Evolutionary conservation across 208 protist genomes (phyloP), one percentile per base, ranked within the genome.

Genomic region (Acanthamoeba castellanii): DNA sequence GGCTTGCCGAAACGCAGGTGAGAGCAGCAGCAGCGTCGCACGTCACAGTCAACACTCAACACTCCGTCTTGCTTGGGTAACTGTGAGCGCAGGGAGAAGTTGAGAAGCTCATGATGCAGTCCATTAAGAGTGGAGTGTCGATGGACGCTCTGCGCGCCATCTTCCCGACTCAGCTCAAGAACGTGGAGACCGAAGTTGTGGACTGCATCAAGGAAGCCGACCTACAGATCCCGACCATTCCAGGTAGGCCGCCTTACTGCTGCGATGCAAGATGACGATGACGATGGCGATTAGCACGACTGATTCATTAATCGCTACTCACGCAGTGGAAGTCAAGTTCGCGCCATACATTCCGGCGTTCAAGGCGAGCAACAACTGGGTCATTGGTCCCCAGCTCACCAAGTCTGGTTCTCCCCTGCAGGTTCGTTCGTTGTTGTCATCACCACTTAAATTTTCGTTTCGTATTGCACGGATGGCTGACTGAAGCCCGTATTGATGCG

Each of bases 341-440:
- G 52, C 88, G 13, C 57, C 88, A 0, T 68, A 50, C 61, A 45
- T 93, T 16, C 88, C 88, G 16, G 32, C 88, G 3, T 52, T 93
- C 66, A 93, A 93, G 47, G 88, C 88, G 2, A 93, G 88, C 61
- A 93, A 93, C 45, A 93, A 93, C 37, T 93, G 88, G 88, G 88
- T 93, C 11, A n/a, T 93, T 30, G 88, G 88, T 13, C 45, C 45
- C 13, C 34, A 18, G 13, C 55, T 50, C 27, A 89, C 42, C 30
- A 89, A 93, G 66, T 68, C 88, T 22, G 61, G 88, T 11, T 27
- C 50, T 14, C 42, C 61, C 27, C 14, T 93, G 16, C 50, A 55
- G 81, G 81, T 59, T 61, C 37, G 78, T 59, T 76, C 2, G 30
- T 27, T 1, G 32, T 18, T 6, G n/a, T 76, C 6, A 3, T 27